These are phyloP conservation scores for Lizonia empirigonia DNA, from an alignment of 2,329 filamentous ascomycete species.

Conservation along the genomic window DNA sequence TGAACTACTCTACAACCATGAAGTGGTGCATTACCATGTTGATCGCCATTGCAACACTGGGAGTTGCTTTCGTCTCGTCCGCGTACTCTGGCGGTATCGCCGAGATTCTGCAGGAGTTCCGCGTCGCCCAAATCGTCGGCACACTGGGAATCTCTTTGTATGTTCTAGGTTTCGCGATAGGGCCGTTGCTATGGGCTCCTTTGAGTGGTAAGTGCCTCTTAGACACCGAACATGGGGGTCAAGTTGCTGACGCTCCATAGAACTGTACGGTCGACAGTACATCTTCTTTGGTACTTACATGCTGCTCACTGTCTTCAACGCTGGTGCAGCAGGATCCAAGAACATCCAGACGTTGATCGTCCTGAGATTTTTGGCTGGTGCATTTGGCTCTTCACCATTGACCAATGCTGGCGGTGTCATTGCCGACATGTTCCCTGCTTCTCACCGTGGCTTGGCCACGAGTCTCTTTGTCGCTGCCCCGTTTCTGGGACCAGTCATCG, in stretches of 20 bases:
- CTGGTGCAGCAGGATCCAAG: conserved; percentile 50
- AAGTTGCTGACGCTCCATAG: conserved; percentile 32
- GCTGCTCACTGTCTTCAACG: conserved; percentile 49
- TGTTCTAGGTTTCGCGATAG: conserved; percentile 66
- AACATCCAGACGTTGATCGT: conserved; percentile 54
- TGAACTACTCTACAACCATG: conserved; percentile 60
- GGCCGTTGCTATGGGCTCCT: conserved; percentile 70
- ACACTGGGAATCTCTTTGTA: conserved; percentile 69
- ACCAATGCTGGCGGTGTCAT: conserved; percentile 53
- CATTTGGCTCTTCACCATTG: conserved; percentile 50
- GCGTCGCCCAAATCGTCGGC: conserved; percentile 58
- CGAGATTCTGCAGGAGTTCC: conserved; percentile 62
- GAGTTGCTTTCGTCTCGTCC: conserved; percentile 71
- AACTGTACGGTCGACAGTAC: conserved; percentile 60
- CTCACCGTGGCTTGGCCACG: conserved; percentile 53
- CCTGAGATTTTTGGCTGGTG: conserved; percentile 54
- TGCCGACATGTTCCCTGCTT: conserved; percentile 19
- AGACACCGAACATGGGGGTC: background rate
- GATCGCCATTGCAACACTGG: conserved; percentile 70
- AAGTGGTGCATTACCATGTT: conserved; percentile 71
- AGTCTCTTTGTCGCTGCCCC: conserved; percentile 52
- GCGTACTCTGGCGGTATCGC: conserved; percentile 66
- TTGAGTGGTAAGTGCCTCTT: conserved; percentile 16
- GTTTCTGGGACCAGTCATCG: conserved; percentile 55
- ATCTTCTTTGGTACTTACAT: conserved; percentile 47